Conservation (phyloP, 805 yeast species). For the Cyberlindnera misumaiensis region DNA sequence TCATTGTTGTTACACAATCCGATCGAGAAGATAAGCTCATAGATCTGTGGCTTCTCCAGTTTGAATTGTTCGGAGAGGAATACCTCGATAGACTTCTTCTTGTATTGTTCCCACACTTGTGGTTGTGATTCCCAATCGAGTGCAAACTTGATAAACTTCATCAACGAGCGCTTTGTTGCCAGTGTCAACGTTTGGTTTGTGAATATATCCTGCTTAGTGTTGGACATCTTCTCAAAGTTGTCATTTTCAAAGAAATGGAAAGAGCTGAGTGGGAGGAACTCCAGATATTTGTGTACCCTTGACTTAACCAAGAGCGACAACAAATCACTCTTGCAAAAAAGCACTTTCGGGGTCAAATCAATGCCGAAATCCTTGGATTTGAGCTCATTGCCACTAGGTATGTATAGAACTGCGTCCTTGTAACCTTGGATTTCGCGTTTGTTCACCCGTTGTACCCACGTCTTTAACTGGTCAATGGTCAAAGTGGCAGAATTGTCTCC, state of each 20-base stretch:
- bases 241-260: conserved; percentile 96
- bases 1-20: conserved; percentile 64
- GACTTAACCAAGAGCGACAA: conserved; percentile 72
- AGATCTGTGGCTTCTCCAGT: conserved; percentile 65
- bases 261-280: conserved; percentile 80
- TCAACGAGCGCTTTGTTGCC: conserved; percentile 71
- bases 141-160: conserved; percentile 89
- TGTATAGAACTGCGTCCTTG: conserved; percentile 70
- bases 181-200: conserved; percentile 76
- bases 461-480: conserved; percentile 76
- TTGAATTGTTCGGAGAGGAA: conserved; percentile 63
- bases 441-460: conserved; percentile 76
- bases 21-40: conserved; percentile 79
- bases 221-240: conserved; percentile 76
- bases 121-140: conserved; percentile 58
- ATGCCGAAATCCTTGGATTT: conserved; percentile 72
- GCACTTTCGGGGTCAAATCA: conserved; percentile 78
- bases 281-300: conserved; percentile 85
- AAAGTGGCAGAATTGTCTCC: conserved; percentile 87
- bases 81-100: conserved; percentile 46
- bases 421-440: conserved; percentile 30
- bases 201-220: conserved; percentile 88
- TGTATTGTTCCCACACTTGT: conserved; percentile 50
- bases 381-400: conserved; percentile 50
- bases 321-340: conserved; percentile 88